These are phyloP conservation scores for Lentinula raphanica DNA, from an alignment of 768 basidiomycete genomes.

Conservation along the genomic window DNA sequence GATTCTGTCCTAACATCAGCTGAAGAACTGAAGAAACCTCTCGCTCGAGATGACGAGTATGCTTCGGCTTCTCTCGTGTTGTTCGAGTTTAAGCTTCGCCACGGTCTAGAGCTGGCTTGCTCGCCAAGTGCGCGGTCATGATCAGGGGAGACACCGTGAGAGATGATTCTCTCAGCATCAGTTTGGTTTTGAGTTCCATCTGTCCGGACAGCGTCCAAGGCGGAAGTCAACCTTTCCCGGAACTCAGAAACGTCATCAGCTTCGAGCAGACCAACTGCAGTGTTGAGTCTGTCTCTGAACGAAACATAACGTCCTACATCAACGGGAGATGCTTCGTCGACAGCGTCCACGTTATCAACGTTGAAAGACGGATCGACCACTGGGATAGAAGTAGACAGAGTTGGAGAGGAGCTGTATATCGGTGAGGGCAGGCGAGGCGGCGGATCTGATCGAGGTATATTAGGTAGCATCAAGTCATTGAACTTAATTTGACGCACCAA, in stretches of 20 bases:
- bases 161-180: not conserved
- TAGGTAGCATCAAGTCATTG: not conserved
- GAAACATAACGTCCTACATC: not conserved
- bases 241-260: constrained; percentile 2
- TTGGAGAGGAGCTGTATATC: not conserved
- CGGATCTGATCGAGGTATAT: not conserved
- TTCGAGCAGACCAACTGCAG: constrained; percentile 1
- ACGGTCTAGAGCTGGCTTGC: not conserved
- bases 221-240: constrained; percentile 2
- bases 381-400: not conserved
- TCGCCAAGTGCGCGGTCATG: not conserved
- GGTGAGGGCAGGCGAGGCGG: constrained; percentile 7
- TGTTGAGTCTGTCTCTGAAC: constrained; percentile 6
- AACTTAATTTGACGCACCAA: not conserved
- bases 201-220: constrained; percentile 2
- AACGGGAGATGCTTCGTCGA: not conserved
- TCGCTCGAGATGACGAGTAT: not conserved
- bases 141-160: not conserved
- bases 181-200: not conserved
- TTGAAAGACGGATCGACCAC: not conserved
- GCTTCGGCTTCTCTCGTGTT: not conserved
- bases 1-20: not conserved
- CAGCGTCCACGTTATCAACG: not conserved
- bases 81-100: not conserved
- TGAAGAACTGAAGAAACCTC: not conserved